Base-by-base conservation (phyloP, 345 rosid species). In the Ricinus communis region DNA sequence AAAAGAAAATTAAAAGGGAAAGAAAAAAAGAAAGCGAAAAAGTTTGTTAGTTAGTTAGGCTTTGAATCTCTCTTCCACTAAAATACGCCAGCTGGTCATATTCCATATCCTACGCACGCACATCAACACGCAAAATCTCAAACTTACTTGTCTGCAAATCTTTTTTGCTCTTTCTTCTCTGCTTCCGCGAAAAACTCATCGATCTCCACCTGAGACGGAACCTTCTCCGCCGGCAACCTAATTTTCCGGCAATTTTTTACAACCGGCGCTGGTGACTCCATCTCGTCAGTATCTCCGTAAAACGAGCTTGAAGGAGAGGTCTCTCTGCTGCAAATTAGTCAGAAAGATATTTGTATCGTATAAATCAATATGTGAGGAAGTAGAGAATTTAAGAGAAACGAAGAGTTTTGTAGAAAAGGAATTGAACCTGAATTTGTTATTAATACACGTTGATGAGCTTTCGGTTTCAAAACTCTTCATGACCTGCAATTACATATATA, bases 61-160 rank as follows among this genome's bases (percentile, higher is more conserved):
- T 75, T 50, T 27, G 72, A 70, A 60, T 49, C 68, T 64, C 62
- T 12, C n/a, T n/a, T 40, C 1, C 5, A 69, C 79, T 82, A 78
- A 62, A 49, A 56, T 81, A 73, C 72, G 63, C 83, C 62, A 12
- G 6, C 3, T 15, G 2, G 59, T 65, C 54, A 30, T 33, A 6
- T 22, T 55, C 52, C 79, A 72, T 83, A 83, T 81, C 86, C 74
- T 78, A 82, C 82, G 85, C 91, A 64, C 52, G 6, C 38, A 43
- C 14, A 43, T 11, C 8, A 4, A 9, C 47, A 43, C 38, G 8
- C 78, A 56, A 49, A 68, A 57, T 55, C 10, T 0, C 33, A 10
- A 2, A 74, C 89, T 84, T 66, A 87, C 91, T 85, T 87, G 27
- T 81, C 85, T 13, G 75, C 71, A 69, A 87, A 87, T 78, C 76